Percentiles rank a stretch among this genome's conserved stretches.
phyloP scores from a whole-genome alignment of 2,329 filamentous ascomycete genomes.

The Xylariaceae sp. region DNA sequence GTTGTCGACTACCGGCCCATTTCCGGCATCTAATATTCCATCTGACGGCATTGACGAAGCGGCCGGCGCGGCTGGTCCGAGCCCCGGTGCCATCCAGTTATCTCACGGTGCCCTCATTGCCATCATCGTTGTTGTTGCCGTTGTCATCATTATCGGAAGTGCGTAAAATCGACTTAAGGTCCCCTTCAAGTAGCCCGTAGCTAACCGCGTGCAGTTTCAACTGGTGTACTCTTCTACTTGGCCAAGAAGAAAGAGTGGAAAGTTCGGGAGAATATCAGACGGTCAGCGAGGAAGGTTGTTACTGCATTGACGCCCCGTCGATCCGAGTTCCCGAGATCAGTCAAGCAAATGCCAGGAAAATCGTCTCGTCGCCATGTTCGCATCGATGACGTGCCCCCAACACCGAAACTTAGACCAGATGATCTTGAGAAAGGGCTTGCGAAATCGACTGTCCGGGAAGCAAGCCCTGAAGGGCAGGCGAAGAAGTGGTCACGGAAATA shows the following conservation, averaged over 20 bases:
- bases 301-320: conserved; percentile 58
- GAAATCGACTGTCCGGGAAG: conserved; percentile 27
- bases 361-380: conserved; percentile 39
- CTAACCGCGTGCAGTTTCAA: conserved; percentile 46
- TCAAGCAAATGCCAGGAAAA: conserved; percentile 40
- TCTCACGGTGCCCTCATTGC: conserved; percentile 66
- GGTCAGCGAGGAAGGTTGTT: conserved; percentile 59
- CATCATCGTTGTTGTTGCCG: conserved; percentile 66
- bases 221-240: conserved; percentile 66
- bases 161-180: conserved; percentile 31
- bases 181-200: conserved; percentile 1
- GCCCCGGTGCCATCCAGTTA: conserved; percentile 54
- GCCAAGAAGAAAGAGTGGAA: conserved; percentile 85
- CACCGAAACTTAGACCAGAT: conserved; percentile 47
- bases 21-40: conserved; percentile 30
- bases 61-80: conserved; percentile 61
- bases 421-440: conserved; percentile 56
- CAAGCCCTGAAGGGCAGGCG: conserved; percentile 24
- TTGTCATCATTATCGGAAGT: conserved; percentile 66
- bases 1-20: conserved; percentile 13
- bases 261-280: conserved; percentile 64
- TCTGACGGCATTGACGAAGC: conserved; percentile 43
- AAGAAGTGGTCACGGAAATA: conserved; percentile 31
- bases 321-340: conserved; percentile 54
- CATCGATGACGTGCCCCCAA: conserved; percentile 55